A percentile compares a stretch with the other conserved stretches of the same genome.
Evolutionary conservation across 129 eudicot species (phyloP).

Genomic region (Centrapalus pauciflorus): DNA sequence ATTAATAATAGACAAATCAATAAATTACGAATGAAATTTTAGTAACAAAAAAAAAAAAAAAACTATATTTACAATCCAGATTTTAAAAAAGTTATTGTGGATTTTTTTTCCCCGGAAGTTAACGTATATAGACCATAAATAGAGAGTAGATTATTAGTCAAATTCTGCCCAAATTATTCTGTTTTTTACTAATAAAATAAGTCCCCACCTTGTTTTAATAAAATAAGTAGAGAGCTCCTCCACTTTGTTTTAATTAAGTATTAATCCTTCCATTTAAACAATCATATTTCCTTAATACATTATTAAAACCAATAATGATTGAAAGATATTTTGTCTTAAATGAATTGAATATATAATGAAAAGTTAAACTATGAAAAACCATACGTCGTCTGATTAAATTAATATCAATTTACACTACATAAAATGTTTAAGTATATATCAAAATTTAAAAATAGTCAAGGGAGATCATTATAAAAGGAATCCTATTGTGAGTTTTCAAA

Average conservation of each 20-base stretch:
- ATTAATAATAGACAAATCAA: not conserved
- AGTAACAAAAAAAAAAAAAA: not conserved
- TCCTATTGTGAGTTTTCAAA: too few species aligned
- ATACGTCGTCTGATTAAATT: too few species aligned
- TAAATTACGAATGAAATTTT: not conserved
- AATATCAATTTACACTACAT: not conserved
- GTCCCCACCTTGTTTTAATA: too few species aligned
- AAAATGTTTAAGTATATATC: not conserved
- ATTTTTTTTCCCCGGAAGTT: too few species aligned
- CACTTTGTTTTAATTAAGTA: not conserved
- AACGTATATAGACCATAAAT: too few species aligned
- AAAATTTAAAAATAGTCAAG: not conserved
- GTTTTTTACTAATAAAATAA: not conserved
- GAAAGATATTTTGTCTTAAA: not conserved
- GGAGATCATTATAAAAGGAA: too few species aligned
- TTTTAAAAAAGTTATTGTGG: too few species aligned
- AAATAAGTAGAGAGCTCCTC: too few species aligned
- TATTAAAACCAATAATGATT: not conserved
- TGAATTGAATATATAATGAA: slow-evolving; percentile 1
- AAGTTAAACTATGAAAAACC: not conserved
- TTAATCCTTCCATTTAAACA: not conserved
- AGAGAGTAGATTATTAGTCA: not conserved
- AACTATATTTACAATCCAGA: too few species aligned
- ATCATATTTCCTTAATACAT: not conserved
- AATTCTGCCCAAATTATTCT: not conserved